A percentile compares a stretch with the other conserved stretches of the same genome.
Conservation (phyloP, 495 filamentous ascomycete genomes). For the Aspergillus mulundensis region DNA sequence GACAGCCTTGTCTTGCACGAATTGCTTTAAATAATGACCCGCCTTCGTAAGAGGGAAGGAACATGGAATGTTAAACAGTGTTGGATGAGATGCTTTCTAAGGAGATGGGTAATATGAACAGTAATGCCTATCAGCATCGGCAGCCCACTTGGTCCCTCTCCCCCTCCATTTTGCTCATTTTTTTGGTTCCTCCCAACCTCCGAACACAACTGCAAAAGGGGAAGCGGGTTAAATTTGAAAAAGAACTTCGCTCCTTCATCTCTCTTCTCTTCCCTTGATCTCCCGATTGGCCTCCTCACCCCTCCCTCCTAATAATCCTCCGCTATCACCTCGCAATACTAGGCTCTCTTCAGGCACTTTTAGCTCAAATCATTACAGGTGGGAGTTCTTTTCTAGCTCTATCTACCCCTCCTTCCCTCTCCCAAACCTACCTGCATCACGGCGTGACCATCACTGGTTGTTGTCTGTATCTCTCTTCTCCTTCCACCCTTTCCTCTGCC, state of each 20-base stretch:
- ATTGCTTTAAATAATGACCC: neutral
- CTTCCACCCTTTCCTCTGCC: neutral
- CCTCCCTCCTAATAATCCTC: neutral
- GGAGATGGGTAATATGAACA: neutral
- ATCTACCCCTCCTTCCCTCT: conserved; percentile 5
- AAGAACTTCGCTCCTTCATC: conserved; percentile 6
- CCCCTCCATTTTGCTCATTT: conserved; percentile 14
- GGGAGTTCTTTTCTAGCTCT: conserved; percentile 12
- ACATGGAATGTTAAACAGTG: neutral
- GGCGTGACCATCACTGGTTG: conserved; percentile 2
- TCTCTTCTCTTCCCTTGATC: neutral
- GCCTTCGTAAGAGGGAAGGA: neutral
- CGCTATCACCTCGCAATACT: neutral
- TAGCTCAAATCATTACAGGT: conserved; percentile 5
- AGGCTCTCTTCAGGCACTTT: conserved; percentile 1
- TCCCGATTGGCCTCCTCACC: neutral
- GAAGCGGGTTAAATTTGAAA: conserved; percentile 3
- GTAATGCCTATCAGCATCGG: conserved; percentile 5
- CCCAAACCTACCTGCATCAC: neutral
- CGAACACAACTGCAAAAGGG: conserved; percentile 8
- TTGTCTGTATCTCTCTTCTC: conserved; percentile 6
- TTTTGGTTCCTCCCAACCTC: conserved; percentile 21
- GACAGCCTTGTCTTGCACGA: neutral
- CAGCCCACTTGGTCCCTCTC: conserved; percentile 17
- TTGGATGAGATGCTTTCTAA: neutral